Evolutionary conservation across 306 rosid species (phyloP), one percentile per base, ranked within the genome.

Genomic region (Quercus parvula): DNA sequence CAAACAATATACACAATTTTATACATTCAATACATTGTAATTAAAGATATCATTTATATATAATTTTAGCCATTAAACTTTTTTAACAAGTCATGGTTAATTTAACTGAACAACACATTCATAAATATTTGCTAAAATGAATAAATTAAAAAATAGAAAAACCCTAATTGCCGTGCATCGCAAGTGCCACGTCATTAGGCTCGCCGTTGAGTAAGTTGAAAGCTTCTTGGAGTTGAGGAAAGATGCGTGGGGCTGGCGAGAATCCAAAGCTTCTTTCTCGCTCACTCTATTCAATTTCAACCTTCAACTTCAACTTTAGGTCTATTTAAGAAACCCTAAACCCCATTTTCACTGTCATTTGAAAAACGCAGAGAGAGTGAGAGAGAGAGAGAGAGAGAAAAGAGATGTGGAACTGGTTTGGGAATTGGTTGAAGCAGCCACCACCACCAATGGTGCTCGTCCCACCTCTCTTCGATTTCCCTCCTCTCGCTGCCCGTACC

Each of bases 401-500:
- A 33, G 74, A 77, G 24, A 95, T 93, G 95, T 91, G 96, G 64
- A 90, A 89, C 38, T 71, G 59, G 24, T 93, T 93, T 92, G 92
- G 96, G 64, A 90, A 90, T 35, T 71, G 59, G 71, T 5, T 77
- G 54, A 19, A 70, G 86, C 77, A 78, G 69, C 92, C 91, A 3
- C 98, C 97, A 17, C 97, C 97, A 51, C 91, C 91, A 27, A 84
- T 95, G 89, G 99, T 95, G 69, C 86, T 95, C 15, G 98, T 95
- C 2, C 99, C 99, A 5, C 99, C 99, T 20, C 96, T 95, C 64
- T 95, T 95, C 90, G 97, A 95, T 69, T 95, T 84, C 76, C 99
- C 99, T 76, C 98, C 99, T 22, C 80, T 93, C n/a, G 92, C 98
- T 25, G 97, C 98, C 4, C 98, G 98, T 71, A 88, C 86, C 84